Base-by-base conservation (phyloP, 179 eudicot genomes). In the Spinacia oleracea region DNA sequence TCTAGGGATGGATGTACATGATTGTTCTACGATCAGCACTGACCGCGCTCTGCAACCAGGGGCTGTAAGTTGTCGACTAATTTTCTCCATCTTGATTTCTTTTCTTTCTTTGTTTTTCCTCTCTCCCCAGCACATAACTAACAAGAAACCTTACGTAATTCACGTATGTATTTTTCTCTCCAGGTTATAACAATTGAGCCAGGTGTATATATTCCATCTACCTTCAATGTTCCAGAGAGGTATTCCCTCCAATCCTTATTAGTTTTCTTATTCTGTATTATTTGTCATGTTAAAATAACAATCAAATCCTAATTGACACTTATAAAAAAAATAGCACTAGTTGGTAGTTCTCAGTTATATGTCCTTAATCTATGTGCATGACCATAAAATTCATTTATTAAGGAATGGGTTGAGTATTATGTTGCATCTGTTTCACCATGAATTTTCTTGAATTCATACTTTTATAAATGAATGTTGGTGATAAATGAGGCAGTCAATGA, bases 161-260 rank as follows among this genome's bases (percentile, higher is more conserved):
- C 2, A 23, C 27, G 14, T 1, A 12, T 69, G 63, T 9, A 0
- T 25, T 27, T 23, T 46, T 29, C 27, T 71, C 50, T 14, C 38
- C 89, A 95, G 98, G 91, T 93, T 42, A 93, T 95, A 78, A 95
- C 98, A 25, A 95, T 95, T 85, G 98, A 93, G 85, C 98, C 98
- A 27, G 98, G 98, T 76, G 84, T 95, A 48, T 95, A 95, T 82
- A 90, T 95, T 75, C 97, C 97, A 71, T 45, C 89, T 73, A 78
- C 84, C 78, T 93, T 80, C 79, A 84, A 83, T 80, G 87, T 85
- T 82, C 95, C 92, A 20, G 89, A 88, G 85, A 90, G 97, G 97
- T 94, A 87, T 18, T 45, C 74, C 15, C 58, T 65, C 42, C 27
- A 21, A 23, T 51, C 45, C 10, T 6, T 65, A 6, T 16, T 20